Evolutionary conservation across 495 filamentous ascomycete genomes (phyloP), one percentile per base, ranked within the genome.

Genomic region (Hypoxylon perforatum): DNA sequence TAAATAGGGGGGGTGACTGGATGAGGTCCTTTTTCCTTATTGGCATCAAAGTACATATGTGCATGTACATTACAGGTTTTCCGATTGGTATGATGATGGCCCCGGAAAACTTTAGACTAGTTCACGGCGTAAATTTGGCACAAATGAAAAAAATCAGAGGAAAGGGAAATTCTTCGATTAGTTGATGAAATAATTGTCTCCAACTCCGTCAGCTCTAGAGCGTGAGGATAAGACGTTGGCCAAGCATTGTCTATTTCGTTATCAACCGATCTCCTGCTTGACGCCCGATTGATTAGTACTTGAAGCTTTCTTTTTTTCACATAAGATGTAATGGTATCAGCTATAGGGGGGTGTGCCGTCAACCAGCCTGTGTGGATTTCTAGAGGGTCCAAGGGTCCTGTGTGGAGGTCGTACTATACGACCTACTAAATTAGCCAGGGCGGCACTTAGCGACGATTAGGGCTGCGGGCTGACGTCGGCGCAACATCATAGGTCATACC

Each of bases 391-490:
- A 69, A 56, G 46, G 61, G 66, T 65, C 61, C 57, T 57, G 21
- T 12, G 12, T 36, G 21, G 14, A 36, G 57, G 49, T 42, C 14
- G 56, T 45, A 64, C 47, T 56, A 55, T 45, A 61, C 39, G 57
- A 47, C 36, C 25, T 17, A 65, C 65, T 68, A 68, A 68, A 35
- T 18, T 55, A 63, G 59, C 49, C 28, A n/a, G 11, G 35, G 36
- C 53, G 44, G 51, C 45, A 57, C 47, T 47, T 55, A 44, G 55
- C 55, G 57, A 50, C 35, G 17, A 57, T 65, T 61, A 30, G 19
- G 45, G 46, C 51, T 72, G 65, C 70, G 62, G 47, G 65, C 65
- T 72, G 70, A 72, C 70, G 70, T 72, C 62, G 57, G 36, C 63
- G 65, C 61, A 57, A 57, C 62, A 66, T 63, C 57, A 72, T 61